Base-by-base conservation (phyloP, 148 eudicot species). In the Rhododendron mucronatum region DNA sequence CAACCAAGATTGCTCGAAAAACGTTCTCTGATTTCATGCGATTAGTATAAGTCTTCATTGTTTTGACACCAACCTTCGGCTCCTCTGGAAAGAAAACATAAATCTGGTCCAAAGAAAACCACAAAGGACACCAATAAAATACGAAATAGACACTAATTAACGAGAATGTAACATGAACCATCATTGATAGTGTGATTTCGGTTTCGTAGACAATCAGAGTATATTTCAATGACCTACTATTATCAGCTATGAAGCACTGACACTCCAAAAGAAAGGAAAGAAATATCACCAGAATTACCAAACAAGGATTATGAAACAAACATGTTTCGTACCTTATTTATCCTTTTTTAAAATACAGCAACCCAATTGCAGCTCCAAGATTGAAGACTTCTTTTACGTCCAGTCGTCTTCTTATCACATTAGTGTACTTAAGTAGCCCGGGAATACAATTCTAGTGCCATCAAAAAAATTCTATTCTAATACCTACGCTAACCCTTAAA, bases 51-150 rank as follows among this genome's bases (percentile, higher is more conserved):
- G 89, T 92, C 94, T 96, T 95, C 85, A 94, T 92, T 59, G 96
- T 95, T 90, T 95, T 95, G 28, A 96, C 99, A 85, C 99, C 99
- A 88, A 96, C 99, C 90, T 96, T 96, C 7, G 83, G 86, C 50
- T 95, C 98, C 75, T 96, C 95, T 2, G 97, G 97, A 67, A 91
- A 96, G 92, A 95, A 96, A 20, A 95, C 92, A 84, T 89, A 96
- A 67, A 96, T 94, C 96, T 94, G 93, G 77, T 67, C 74, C 84
- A 77, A 10, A 69, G 45, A n/a, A 85, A 69, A 86, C 55, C 35
- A 55, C 28, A 67, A 67, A 7, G 35, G 9, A 67, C 74, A 67
- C 23, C 20, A 73, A 39, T 10, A 86, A 41, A 5, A 78, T 3
- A 76, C 47, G 69, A 26, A 28, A 67, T 11, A 84, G 14, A 84